Evolutionary conservation across 1,139 yeast genomes (phyloP), one percentile per base, ranked within the genome.

Genomic region (Nadsonia commutata): DNA sequence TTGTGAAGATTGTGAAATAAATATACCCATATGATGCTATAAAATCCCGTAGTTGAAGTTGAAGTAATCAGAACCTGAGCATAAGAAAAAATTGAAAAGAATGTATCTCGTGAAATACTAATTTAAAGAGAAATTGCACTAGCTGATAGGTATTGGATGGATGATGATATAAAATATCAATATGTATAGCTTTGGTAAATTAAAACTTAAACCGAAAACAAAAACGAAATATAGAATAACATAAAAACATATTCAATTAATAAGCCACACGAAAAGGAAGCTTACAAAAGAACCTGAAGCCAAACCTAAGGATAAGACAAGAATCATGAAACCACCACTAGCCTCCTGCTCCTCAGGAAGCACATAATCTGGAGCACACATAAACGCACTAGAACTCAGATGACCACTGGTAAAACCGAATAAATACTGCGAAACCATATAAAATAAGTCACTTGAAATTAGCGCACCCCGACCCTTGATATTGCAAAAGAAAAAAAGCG

Each of bases 351-450:
- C 93, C 18, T 72, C 72, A 39, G 75, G 82, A 13, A 67, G 67
- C 4, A 66, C 70, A 16, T 63, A 66, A 31, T 69, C 71, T 0
- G 88, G 80, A 5, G 88, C 83, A 38, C 71, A 70, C 88, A 88
- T 85, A 61, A 88, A 82, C 46, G 86, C 72, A 20, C 86, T 74
- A 4, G 94, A 80, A 44, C 83, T 72, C 36, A 83, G 67, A 53
- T 86, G 94, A 3, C 98, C 98, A 56, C 84, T 86, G 6, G 94
- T 75, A 40, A 84, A 55, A 0, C 98, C 98, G 65, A 85, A 90
- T 9, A 74, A 44, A 44, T 85, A 72, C 59, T 86, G 95, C 22
- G 84, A 56, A 1, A 72, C 22, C 44, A 85, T 60, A 59, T 88
- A 90, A 63, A 80, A 66, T 3, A 71, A 19, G 56, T 88, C 96